Evolutionary conservation across 495 filamentous ascomycete species (phyloP), one percentile per base, ranked within the genome.

Genomic region (Neurospora sp.): DNA sequence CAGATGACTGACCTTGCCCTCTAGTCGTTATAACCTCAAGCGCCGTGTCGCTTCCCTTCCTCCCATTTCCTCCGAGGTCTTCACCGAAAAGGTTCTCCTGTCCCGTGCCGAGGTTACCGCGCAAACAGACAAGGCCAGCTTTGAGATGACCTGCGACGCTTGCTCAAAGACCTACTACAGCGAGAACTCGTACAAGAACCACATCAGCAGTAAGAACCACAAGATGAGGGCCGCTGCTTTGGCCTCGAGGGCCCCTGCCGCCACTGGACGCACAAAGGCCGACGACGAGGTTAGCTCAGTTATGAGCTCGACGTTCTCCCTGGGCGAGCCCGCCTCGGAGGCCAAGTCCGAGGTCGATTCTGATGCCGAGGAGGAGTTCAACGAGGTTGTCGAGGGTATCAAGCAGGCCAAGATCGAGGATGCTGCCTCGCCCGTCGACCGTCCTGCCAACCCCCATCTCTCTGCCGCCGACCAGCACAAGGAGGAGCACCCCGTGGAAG

Each of bases 1-100:
- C 73, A 76, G 62, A 49, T 62, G 27, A 37, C 73, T 76, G 70
- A 74, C 71, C 39, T 41, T 41, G 44, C 39, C 44, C n/a, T 31
- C 8, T 72, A 97, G 94, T 84, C 90, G 96, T 72, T 99, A 99
- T 82, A 99, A 99, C 81, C 89, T 99, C 78, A 98, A 99, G 83
- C 93, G 96, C 76, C 93, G 95, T 74, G 92, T 99, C 75, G 94
- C 95, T 27, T 92, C 93, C 14, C 86, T 99, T 8, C 95, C 96
- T 23, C 96, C 96, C 0, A 92, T 99, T 31, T 90, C 94, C 16
- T 95, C 95, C 42, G 95, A 98, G 80, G 86, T 92, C 7, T 99
- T 99, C 83, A 93, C 93, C 78, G 96, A 99, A 76, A 98, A 98
- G 83, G 96, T 98, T 42, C 85, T 98, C n/a, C 93, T 93, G 75